Base-by-base conservation (phyloP, 176 grass and related monocot species). In the Eleusine indica region DNA sequence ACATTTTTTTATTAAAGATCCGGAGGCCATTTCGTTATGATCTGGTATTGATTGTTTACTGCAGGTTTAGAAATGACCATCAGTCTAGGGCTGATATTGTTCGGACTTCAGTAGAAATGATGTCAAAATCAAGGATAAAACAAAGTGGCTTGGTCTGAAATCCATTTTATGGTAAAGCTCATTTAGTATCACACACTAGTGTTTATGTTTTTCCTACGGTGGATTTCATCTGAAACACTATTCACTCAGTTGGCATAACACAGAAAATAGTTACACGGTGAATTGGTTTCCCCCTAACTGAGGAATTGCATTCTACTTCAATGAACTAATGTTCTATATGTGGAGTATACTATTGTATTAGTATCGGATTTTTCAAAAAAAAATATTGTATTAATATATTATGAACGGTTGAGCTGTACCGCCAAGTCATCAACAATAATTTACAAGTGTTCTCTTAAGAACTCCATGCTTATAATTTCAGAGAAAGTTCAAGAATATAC, bases 401-500 rank as follows among this genome's bases (percentile, higher is more conserved):
- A 18, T 44, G 19, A 60, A 41, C 19, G 15, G 25, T 25, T 66
- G 41, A 70, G 62, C 9, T 38, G 65, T 69, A 32, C 44, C 37
- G 47, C 25, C 58, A 17, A 10, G 29, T 83, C 70, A 64, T 83
- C 41, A 66, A 42, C 44, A 29, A 32, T 74, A 64, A 29, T 67
- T 16, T 64, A 64, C 9, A 64, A 63, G 1, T 64, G 3, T 62
- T 22, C 53, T 42, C 12, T 77, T 37, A 42, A 32, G 78, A 79
- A 79, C 15, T 43, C 41, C 64, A 47, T 19, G 6, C 76, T 46
- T 1, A 19, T 15, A 53, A 47, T 78, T 61, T 29, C 32, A 73
- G 9, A 54, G 42, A 39, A 72, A 79, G 32, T 56, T 74, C 37
- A 46, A 14, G 58, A 21, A 67, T 54, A 80, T 86, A 44, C 44